Evolutionary conservation across 306 rosid genomes (phyloP).

Genomic region (Vigna nakashimae): DNA sequence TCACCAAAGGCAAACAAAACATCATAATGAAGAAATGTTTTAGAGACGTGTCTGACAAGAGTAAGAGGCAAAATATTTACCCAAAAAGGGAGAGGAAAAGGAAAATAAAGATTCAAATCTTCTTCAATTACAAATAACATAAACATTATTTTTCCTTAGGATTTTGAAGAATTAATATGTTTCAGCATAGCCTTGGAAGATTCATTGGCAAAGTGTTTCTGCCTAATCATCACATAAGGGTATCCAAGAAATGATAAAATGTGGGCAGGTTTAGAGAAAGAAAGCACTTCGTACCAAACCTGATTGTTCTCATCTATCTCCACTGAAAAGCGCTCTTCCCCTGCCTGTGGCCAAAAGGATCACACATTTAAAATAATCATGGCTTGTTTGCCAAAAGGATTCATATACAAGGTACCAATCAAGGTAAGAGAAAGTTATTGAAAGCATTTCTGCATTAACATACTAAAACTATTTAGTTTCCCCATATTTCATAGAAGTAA

Average conservation of each 20-base stretch:
- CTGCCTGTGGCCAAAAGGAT: constrained; percentile 69
- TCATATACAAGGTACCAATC: constrained; percentile 20
- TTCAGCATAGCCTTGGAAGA: constrained; percentile 71
- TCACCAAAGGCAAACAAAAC: background rate
- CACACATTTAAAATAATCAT: constrained; percentile 3
- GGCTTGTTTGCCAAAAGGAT: constrained; percentile 18
- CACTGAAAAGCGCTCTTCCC: constrained; percentile 89
- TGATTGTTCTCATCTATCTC: constrained; percentile 84
- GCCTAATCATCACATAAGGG: constrained; percentile 86
- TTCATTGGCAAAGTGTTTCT: constrained; percentile 80
- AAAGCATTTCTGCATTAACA: constrained; percentile 26
- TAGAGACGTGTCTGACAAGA: constrained; percentile 7
- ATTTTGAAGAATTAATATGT: constrained; percentile 54
- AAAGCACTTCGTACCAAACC: constrained; percentile 95
- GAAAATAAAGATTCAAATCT: constrained; percentile 21
- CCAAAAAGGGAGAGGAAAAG: background rate
- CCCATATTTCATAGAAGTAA: constrained; percentile 15
- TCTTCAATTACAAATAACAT: constrained; percentile 18
- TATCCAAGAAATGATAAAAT: constrained; percentile 75
- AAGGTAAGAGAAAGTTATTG: constrained; percentile 31
- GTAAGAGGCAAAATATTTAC: constrained; percentile 5
- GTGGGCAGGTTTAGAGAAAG: constrained; percentile 90
- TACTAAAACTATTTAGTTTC: background rate
- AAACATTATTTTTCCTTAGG: constrained; percentile 45
- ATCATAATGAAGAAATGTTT: constrained; percentile 13